A percentile compares a stretch with the other conserved stretches of the same genome.
Conservation (phyloP, 495 filamentous ascomycete genomes). For the Xylaria bambusicola region DNA sequence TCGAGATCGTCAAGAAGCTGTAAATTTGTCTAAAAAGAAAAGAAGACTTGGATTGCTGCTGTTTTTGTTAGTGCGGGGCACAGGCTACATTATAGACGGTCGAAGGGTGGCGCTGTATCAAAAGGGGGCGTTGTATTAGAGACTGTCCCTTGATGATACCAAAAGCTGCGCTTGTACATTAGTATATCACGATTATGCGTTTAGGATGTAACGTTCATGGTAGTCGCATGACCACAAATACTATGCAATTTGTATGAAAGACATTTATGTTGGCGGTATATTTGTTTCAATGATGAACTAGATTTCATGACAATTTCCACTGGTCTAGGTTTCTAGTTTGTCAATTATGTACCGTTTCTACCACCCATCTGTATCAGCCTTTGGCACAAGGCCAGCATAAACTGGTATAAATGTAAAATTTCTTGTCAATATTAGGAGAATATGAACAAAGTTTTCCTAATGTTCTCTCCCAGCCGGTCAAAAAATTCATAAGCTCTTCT, state of each 20-base stretch:
- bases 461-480: too few species aligned
- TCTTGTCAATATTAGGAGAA: too few species aligned
- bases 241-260: background rate
- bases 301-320: too few species aligned
- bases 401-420: too few species aligned
- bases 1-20: conserved; percentile 85
- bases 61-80: conserved; percentile 31
- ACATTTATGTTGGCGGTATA: too few species aligned
- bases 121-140: conserved; percentile 33
- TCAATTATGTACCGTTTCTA: too few species aligned
- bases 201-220: conserved; percentile 9
- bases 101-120: conserved; percentile 32
- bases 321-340: too few species aligned
- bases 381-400: too few species aligned
- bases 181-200: conserved; percentile 29
- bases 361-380: too few species aligned
- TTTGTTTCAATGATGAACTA: too few species aligned
- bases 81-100: conserved; percentile 41
- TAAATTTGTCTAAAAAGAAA: conserved; percentile 51
- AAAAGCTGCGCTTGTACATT: conserved; percentile 41
- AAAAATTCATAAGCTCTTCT: too few species aligned
- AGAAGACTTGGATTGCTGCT: conserved; percentile 31
- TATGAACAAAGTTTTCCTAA: too few species aligned
- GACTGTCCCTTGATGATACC: conserved; percentile 35
- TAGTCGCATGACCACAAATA: background rate